Base-by-base conservation (phyloP, 257 asterid species). In the Verbascum thapsus region DNA sequence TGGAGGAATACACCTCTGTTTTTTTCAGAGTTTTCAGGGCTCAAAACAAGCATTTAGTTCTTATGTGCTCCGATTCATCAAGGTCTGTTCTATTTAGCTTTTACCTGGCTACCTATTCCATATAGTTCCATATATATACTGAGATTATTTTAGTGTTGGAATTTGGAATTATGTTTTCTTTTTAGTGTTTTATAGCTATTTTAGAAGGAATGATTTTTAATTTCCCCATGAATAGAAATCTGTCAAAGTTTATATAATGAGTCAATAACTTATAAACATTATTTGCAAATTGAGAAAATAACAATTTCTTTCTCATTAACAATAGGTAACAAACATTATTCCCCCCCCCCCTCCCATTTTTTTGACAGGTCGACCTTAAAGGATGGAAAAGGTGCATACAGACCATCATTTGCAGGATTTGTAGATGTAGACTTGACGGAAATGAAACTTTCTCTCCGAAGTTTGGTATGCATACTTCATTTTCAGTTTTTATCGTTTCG, bases 1-100 rank as follows among this genome's bases (percentile, higher is more conserved):
- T 86, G 10, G 75, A 78, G 72, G 96, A 88, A 59, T 81, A 72
- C 60, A 83, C 96, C 22, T 87, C 96, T 0, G 90, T 88, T n/a
- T 86, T 80, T 55, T 88, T 88, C 67, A 72, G 88, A 64, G 69
- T 85, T 41, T 88, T 83, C 74, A 85, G 76, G 76, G 81, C 63
- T 26, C 68, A 56, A 12, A 11, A 59, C 30, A 73, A 73, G 10
- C 75, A 88, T 64, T 47, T 75, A 1, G 82, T 85, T 47, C 96
- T 88, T 7, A 44, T 88, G 81, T 88, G 96, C 62, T 81, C 91
- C 4, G 94, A 87, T 66, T 90, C 84, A 41, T 66, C 72, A 23
- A 84, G 72, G 95, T 86, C 17, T 0, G 78, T 64, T 38, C 39
- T 43, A 2, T 7, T 15, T 34, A 9, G 4, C 5, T 17, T 34